A percentile compares a stretch with the other conserved stretches of the same genome.
These are phyloP conservation scores for grape (Vitis vinifera) DNA, from an alignment of 164 flowering plant species.

Conservation along the genomic window DNA sequence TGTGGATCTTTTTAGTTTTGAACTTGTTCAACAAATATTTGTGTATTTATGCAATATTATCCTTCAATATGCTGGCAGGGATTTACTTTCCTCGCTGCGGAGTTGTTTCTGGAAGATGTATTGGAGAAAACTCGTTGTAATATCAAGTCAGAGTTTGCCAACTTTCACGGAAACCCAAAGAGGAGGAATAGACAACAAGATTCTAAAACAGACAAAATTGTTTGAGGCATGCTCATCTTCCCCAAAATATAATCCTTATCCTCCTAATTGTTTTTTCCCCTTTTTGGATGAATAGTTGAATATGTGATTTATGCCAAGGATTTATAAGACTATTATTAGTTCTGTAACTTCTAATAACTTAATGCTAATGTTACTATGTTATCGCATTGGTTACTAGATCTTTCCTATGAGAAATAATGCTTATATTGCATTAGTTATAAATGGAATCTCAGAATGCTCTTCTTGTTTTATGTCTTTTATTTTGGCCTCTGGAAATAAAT, in stretches of 20 bases:
- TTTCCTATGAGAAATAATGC: too few species aligned
- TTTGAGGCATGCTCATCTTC: slow-evolving; percentile 64
- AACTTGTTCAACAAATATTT: not conserved
- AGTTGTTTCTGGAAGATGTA: slow-evolving; percentile 80
- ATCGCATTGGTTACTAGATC: too few species aligned
- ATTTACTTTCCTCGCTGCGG: slow-evolving; percentile 75
- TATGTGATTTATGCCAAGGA: too few species aligned
- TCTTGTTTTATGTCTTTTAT: too few species aligned
- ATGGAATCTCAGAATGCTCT: too few species aligned
- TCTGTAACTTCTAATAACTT: too few species aligned
- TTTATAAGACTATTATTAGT: too few species aligned
- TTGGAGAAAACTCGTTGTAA: slow-evolving; percentile 72
- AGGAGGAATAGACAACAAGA: slow-evolving; percentile 62
- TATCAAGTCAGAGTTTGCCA: slow-evolving; percentile 63
- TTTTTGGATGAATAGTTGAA: not conserved
- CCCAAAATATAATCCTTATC: not conserved
- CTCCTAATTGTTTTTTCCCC: not conserved
- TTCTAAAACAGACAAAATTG: slow-evolving; percentile 63
- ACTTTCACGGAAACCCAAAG: slow-evolving; percentile 52
- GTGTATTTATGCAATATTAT: not conserved
- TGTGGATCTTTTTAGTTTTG: slow-evolving; percentile 5
- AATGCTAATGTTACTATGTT: too few species aligned
- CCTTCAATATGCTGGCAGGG: slow-evolving; percentile 51
- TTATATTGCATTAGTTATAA: too few species aligned
- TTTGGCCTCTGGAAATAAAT: too few species aligned